phyloP scores from a whole-genome alignment of 129 eudicot genomes.

The Flaveria bidentis region DNA sequence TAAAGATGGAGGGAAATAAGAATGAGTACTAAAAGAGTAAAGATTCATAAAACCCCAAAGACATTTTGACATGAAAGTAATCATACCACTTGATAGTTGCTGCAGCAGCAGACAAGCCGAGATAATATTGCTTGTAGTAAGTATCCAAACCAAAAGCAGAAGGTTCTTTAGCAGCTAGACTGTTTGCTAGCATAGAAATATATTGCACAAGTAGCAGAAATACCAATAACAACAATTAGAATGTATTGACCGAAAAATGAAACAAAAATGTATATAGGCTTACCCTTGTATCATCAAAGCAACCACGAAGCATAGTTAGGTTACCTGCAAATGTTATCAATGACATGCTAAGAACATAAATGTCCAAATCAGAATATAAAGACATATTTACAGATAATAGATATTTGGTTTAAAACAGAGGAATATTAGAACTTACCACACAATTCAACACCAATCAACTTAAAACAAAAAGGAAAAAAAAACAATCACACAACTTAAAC shows the following conservation, averaged over 20 bases:
- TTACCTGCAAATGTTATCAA: conserved; percentile 43
- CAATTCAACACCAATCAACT: background rate
- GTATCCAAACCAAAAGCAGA: conserved; percentile 95
- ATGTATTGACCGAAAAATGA: background rate
- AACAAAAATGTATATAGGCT: conserved; percentile 1
- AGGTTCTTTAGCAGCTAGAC: conserved; percentile 88
- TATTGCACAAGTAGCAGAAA: conserved; percentile 26
- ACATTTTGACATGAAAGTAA: background rate
- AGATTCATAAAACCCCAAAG: background rate
- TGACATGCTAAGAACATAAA: too few species aligned
- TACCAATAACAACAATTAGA: conserved; percentile 9
- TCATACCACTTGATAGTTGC: conserved; percentile 92
- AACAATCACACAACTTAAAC: background rate
- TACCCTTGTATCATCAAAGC: conserved; percentile 97
- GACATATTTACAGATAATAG: too few species aligned
- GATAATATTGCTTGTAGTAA: conserved; percentile 92
- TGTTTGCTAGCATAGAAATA: conserved; percentile 54
- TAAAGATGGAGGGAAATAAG: background rate
- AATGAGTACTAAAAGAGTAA: background rate
- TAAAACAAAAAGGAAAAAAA: background rate
- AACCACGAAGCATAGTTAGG: conserved; percentile 65
- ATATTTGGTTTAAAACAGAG: too few species aligned
- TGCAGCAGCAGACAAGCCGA: conserved; percentile 95
- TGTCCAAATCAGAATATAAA: too few species aligned
- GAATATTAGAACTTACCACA: background rate